Evolutionary conservation across 495 filamentous ascomycete genomes (phyloP), one percentile per base, ranked within the genome.

Genomic region (Penicillium samsonianum): DNA sequence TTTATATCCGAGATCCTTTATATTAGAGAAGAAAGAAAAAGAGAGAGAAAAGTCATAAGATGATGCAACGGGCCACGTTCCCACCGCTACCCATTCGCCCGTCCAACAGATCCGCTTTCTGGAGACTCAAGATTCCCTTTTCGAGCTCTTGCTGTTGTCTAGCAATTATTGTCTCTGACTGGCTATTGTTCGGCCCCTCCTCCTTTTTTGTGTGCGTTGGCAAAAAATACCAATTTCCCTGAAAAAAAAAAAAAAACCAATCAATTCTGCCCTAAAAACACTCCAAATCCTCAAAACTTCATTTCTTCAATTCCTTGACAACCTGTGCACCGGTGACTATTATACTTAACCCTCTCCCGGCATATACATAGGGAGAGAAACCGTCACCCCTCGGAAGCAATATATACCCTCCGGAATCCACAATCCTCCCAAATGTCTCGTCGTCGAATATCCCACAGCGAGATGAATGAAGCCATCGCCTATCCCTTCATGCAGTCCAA

Each of bases 391-490:
- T 59, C 42, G 47, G 49, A 61, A 8, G 11, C 30, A 14, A 38
- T 14, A 38, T 47, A 51, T 60, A 55, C 31, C 59, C 40, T 40
- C 52, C 50, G 22, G 22, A 20, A 44, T 42, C 53, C 30, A 71
- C 16, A 31, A 44, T 42, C 53, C 30, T 70, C 16, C 20, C 23
- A 50, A 58, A 78, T 79, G 76, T 73, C 74, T 65, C 74, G 73
- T 59, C 76, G 74, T 49, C 71, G 73, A 68, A 67, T 70, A 26
- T 76, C 74, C 30, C 67, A 78, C 58, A 76, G 73, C 63, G 76
- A 78, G 63, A 65, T 73, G 63, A 76, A 74, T 45, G 73, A 73
- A 59, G 65, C 75, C 12, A 28, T 67, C 53, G 71, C 72, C 19
- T 74, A 76, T 61, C 71, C 73, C 8, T 76, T 65, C 58, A 65